Evolutionary conservation across 2,329 filamentous ascomycete species (phyloP).

Genomic region (Penicillium sp.): DNA sequence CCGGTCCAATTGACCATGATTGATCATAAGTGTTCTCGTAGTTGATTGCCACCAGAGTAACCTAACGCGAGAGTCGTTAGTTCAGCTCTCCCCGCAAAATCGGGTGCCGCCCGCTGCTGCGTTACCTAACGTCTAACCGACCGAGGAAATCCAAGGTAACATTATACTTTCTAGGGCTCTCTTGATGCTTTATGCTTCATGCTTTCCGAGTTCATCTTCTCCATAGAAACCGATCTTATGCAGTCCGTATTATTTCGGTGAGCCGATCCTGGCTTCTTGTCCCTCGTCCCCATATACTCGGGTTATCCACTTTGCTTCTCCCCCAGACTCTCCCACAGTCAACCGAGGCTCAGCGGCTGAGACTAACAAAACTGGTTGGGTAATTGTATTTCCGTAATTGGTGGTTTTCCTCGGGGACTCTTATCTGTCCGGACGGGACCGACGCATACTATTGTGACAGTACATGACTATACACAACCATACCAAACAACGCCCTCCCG

Average conservation of each 20-base stretch:
- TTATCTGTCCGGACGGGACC: conserved; percentile 14
- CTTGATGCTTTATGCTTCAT: conserved; percentile 1
- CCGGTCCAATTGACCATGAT: not conserved
- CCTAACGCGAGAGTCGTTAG: not conserved
- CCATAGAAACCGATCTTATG: not conserved
- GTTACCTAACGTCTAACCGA: not conserved
- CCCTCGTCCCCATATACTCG: not conserved
- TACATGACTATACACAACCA: conserved; percentile 16
- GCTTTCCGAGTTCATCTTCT: not conserved
- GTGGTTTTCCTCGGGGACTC: conserved; percentile 10
- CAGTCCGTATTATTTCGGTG: not conserved
- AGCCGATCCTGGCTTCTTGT: not conserved
- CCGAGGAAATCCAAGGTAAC: not conserved
- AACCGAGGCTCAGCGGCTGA: conserved; percentile 15
- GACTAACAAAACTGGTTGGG: not conserved
- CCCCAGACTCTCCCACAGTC: conserved; percentile 14
- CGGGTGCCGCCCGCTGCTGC: not conserved
- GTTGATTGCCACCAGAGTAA: not conserved
- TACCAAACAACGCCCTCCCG: conserved; percentile 6
- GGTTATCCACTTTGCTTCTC: not conserved
- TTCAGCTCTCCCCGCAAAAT: conserved; percentile 2
- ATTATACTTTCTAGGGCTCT: not conserved
- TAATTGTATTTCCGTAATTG: conserved; percentile 10
- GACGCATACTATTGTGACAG: conserved; percentile 10
- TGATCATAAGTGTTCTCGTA: not conserved